Percentiles rank a stretch among this genome's conserved stretches.
These are phyloP conservation scores for Colletotrichum eleusines DNA, from an alignment of 2,329 filamentous ascomycete species.

Conservation along the genomic window DNA sequence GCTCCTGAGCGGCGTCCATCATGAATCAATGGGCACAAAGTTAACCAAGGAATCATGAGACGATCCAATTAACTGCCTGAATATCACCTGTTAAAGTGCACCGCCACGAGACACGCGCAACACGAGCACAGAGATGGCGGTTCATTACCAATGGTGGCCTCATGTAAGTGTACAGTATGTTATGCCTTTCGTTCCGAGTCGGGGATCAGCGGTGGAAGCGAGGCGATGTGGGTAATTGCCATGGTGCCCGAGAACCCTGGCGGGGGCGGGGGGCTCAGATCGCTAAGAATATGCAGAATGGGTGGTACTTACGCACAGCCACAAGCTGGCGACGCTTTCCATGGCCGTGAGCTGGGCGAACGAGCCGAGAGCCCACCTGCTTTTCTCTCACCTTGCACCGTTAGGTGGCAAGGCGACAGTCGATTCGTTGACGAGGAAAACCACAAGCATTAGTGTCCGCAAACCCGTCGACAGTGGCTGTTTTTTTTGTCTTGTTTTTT, in stretches of 20 bases:
- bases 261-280: conserved; percentile 30
- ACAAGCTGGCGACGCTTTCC: conserved; percentile 25
- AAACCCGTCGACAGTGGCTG: conserved; percentile 15
- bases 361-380: conserved; percentile 5
- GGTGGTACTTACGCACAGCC: conserved; percentile 24
- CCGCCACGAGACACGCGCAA: conserved; percentile 26
- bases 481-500: conserved; percentile 3
- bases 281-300: background rate
- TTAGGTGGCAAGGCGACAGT: conserved; percentile 3
- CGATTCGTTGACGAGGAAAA: background rate
- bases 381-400: background rate
- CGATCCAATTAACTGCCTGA: conserved; percentile 14
- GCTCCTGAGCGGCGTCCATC: conserved; percentile 2
- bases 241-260: conserved; percentile 2
- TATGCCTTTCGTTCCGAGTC: background rate
- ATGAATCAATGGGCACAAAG: conserved; percentile 26
- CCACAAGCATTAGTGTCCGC: conserved; percentile 7
- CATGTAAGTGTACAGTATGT: background rate
- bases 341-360: conserved; percentile 5
- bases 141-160: conserved; percentile 1
- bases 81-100: conserved; percentile 2
- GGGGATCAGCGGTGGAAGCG: background rate
- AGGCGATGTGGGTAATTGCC: conserved; percentile 7
- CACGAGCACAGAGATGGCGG: conserved; percentile 18
- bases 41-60: conserved; percentile 24